These are phyloP conservation scores for Perkinsus chesapeaki DNA, from an alignment of 169 alveolate genomes.

Conservation along the genomic window DNA sequence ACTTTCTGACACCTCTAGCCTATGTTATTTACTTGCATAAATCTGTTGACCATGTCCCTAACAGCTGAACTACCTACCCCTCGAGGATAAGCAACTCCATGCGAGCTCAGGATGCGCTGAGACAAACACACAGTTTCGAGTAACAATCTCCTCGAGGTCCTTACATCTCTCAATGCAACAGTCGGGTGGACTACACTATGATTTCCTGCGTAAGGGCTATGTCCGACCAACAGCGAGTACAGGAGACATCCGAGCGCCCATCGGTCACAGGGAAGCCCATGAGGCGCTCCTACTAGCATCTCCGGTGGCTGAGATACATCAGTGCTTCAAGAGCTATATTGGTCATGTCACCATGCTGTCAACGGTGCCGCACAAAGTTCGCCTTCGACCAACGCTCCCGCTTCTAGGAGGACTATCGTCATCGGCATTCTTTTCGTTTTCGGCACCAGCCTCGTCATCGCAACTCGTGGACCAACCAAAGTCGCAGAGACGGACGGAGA, in stretches of 20 bases:
- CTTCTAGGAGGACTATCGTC: background rate
- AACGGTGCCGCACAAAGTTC: background rate
- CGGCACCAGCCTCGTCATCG: background rate
- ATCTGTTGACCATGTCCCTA: background rate
- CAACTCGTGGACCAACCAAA: background rate
- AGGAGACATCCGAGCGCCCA: background rate
- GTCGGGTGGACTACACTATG: background rate
- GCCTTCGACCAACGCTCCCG: background rate
- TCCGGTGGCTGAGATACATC: background rate
- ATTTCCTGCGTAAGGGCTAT: background rate
- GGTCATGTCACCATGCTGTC: slow-evolving; percentile 1
- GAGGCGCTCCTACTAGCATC: background rate
- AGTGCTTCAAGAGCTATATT: background rate
- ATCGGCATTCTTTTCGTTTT: background rate
- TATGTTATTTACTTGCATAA: background rate
- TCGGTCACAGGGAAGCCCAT: background rate
- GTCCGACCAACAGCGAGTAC: background rate
- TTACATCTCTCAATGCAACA: background rate
- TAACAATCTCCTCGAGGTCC: background rate
- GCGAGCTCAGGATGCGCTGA: background rate
- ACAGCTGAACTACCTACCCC: background rate
- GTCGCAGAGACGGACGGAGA: background rate
- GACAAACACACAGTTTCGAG: background rate
- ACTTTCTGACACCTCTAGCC: no score
- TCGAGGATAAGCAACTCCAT: background rate